Conservation (phyloP, 176 grass and related monocot species). For the Rhynchospora pubera region DNA sequence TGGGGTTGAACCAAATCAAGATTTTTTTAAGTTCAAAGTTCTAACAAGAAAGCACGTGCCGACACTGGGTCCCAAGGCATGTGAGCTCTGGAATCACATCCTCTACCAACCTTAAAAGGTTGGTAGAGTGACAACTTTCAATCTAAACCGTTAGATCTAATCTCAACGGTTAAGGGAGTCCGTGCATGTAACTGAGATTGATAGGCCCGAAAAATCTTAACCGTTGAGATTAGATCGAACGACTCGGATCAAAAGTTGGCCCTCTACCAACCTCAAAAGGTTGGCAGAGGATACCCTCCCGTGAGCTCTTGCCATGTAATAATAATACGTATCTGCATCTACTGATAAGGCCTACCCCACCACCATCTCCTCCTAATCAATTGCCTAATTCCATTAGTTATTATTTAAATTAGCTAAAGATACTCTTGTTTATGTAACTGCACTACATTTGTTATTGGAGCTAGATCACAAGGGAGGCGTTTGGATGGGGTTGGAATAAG, state of each 20-base stretch:
- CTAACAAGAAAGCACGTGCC: constrained; percentile 15
- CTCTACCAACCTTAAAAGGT: too few relatives aligned
- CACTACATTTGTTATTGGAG: neutral
- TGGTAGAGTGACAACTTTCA: too few relatives aligned
- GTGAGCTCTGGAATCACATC: too few relatives aligned
- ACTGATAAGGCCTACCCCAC: constrained; percentile 8
- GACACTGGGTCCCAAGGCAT: constrained; percentile 25
- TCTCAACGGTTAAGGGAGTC: too few relatives aligned
- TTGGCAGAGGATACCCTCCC: too few relatives aligned
- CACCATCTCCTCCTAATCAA: constrained; percentile 10
- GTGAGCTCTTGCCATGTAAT: constrained; percentile 17
- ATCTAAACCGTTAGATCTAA: too few relatives aligned
- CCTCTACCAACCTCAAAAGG: too few relatives aligned
- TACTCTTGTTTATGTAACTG: neutral
- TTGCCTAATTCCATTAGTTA: constrained; percentile 10
- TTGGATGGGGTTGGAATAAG: too few relatives aligned
- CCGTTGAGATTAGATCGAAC: too few relatives aligned
- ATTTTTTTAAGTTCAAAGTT: neutral
- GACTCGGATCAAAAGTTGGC: too few relatives aligned
- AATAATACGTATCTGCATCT: constrained; percentile 10
- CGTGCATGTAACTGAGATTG: too few relatives aligned
- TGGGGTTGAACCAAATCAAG: neutral
- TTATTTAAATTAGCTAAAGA: neutral
- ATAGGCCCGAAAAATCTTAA: too few relatives aligned
- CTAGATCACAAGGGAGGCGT: neutral